Evolutionary conservation across 768 basidiomycete species (phyloP), one percentile per base, ranked within the genome.

Genomic region (Podaxis sp.): DNA sequence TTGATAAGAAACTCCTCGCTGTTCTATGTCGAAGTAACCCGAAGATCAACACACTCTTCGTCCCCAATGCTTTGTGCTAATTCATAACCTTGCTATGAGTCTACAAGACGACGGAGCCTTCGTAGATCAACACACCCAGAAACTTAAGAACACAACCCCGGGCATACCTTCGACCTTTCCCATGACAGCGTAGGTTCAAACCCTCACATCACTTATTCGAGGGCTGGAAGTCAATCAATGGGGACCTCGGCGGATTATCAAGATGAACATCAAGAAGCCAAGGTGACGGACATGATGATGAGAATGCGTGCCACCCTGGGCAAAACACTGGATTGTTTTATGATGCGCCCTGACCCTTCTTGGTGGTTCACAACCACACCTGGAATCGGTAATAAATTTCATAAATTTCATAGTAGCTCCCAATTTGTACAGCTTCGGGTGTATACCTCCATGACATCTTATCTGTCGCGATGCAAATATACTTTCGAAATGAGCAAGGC

Each of bases 111-210:
- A 44, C 42, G 9, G 32, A 32, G 32, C n/a, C 42, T 44, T 16
- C 42, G 18, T 7, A 5, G 42, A 32, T 47, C 28, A 47, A 47
- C 56, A 21, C 38, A 57, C 32, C 25, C 25, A 25, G 44, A 44
- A 32, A 21, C 38, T 28, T 14, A 28, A 35, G 6, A 57, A 21
- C 35, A 36, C 23, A 53, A 38, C 7, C 35, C 14, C 23, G 38
- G 32, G 52, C 58, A 40, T 40, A 57, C 23, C 47, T 50, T 37
- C 11, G 52, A 23, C 47, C 25, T 57, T 55, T 64, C 57, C 52
- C 63, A 63, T 21, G 63, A 57, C 48, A 59, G 56, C 23, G 57
- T 66, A 53, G 42, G 47, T 37, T 62, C 53, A 28, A 57, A 62
- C 16, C 55, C 59, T 50, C 59, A 25, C 13, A 40, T 55, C 63